These are phyloP conservation scores for Friedmanniomyces simplex DNA, from an alignment of 495 filamentous ascomycete species.

Conservation along the genomic window DNA sequence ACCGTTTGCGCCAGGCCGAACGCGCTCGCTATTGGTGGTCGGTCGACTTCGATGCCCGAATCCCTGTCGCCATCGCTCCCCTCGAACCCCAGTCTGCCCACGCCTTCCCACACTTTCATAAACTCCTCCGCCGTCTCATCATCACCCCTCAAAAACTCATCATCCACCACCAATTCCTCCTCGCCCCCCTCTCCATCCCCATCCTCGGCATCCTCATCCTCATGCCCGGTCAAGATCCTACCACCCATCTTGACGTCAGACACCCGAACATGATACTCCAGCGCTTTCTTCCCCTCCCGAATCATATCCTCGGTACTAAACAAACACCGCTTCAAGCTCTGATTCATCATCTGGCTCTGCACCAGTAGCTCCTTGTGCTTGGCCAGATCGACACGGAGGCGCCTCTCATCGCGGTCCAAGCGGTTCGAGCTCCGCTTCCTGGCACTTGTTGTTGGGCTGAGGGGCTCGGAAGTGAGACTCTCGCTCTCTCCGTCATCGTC, in stretches of 20 bases:
- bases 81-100: constrained; percentile 9
- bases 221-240: constrained; percentile 60
- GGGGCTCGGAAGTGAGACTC: constrained; percentile 22
- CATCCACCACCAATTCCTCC: neutral
- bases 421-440: constrained; percentile 32
- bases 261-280: constrained; percentile 65
- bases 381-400: constrained; percentile 68
- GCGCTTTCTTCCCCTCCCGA: constrained; percentile 71
- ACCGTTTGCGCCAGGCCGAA: too few relatives aligned
- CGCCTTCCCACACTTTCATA: constrained; percentile 9
- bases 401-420: constrained; percentile 54
- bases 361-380: constrained; percentile 80
- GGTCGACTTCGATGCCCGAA: constrained; percentile 20
- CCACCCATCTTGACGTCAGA: constrained; percentile 76
- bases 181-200: constrained; percentile 10
- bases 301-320: constrained; percentile 83
- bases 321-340: constrained; percentile 79
- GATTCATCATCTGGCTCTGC: constrained; percentile 88
- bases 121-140: constrained; percentile 12
- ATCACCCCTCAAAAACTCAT: neutral
- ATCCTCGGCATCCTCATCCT: constrained; percentile 31
- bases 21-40: neutral
- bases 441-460: constrained; percentile 38
- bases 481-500: constrained; percentile 4
- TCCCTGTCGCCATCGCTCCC: constrained; percentile 16